Percentiles rank a stretch among this genome's conserved stretches.
Conservation (phyloP, 768 basidiomycete species). For the Phaffia tasmanica region DNA sequence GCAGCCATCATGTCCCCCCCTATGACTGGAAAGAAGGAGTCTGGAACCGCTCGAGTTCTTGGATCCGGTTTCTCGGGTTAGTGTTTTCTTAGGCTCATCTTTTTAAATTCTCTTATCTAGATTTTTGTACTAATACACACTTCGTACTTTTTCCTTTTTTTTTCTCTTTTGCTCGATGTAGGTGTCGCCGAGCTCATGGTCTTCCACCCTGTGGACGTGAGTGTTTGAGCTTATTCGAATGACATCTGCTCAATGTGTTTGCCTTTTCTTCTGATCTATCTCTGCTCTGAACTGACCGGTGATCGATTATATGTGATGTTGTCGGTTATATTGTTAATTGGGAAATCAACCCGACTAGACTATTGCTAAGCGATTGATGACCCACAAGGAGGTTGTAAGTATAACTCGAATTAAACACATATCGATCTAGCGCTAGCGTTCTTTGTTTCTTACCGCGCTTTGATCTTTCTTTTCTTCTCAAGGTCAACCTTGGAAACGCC, state of each 20-base stretch:
- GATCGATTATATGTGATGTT: too few species aligned
- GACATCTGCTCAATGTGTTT: neutral
- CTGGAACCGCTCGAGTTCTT: constrained; percentile 75
- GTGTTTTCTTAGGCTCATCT: constrained; percentile 28
- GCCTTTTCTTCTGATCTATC: constrained; percentile 38
- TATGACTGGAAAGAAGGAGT: constrained; percentile 45
- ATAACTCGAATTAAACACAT: neutral
- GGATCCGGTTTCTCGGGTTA: constrained; percentile 86
- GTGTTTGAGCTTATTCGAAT: neutral
- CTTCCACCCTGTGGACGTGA: constrained; percentile 58
- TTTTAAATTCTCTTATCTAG: neutral
- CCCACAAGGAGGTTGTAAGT: constrained; percentile 57
- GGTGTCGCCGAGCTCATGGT: constrained; percentile 89
- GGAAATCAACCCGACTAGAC: constrained; percentile 49
- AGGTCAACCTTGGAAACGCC: constrained; percentile 44
- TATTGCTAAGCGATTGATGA: constrained; percentile 97
- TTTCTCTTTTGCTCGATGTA: constrained; percentile 33
- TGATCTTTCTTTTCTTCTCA: constrained; percentile 38
- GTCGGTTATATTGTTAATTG: too few species aligned
- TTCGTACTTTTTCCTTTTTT: neutral
- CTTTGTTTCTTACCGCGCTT: constrained; percentile 39
- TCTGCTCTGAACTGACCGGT: neutral
- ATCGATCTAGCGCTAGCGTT: neutral
- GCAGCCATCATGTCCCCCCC: constrained; percentile 18
- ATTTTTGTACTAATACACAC: neutral